Evolutionary conservation across 495 filamentous ascomycete species (phyloP).

Genomic region (Aspergillus asperescens): DNA sequence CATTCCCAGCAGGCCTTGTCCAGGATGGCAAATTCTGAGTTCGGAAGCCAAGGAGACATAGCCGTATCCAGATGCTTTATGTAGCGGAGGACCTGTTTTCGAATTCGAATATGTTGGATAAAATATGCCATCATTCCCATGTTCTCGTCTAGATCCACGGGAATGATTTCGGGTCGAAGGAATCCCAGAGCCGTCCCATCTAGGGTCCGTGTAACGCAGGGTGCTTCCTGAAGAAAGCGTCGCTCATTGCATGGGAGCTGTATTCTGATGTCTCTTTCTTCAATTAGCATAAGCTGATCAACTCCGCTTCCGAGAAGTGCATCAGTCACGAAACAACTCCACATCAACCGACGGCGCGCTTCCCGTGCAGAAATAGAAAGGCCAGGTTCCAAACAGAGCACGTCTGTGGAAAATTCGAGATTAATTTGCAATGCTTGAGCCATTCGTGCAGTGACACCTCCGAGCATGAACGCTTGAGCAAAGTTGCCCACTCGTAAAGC

Average conservation of each 20-base stretch:
- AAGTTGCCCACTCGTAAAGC: constrained; percentile 32
- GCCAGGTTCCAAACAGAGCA: constrained; percentile 25
- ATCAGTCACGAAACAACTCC: constrained; percentile 38
- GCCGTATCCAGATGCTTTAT: constrained; percentile 31
- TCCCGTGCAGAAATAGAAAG: constrained; percentile 25
- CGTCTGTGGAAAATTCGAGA: constrained; percentile 31
- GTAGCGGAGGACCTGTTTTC: constrained; percentile 28
- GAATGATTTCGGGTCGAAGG: constrained; percentile 16
- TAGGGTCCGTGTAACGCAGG: constrained; percentile 27
- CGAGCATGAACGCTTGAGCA: constrained; percentile 35
- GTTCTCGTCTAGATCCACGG: constrained; percentile 15
- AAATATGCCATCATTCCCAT: constrained; percentile 34
- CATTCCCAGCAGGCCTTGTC: constrained; percentile 25
- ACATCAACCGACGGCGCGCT: constrained; percentile 33
- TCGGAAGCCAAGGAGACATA: constrained; percentile 26
- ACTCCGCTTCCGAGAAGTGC: constrained; percentile 33
- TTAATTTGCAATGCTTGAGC: constrained; percentile 36
- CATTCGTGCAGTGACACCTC: constrained; percentile 34
- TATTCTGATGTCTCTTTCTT: constrained; percentile 35
- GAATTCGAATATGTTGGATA: constrained; percentile 28
- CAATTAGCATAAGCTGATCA: constrained; percentile 29
- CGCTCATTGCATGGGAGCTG: constrained; percentile 33
- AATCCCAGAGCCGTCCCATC: constrained; percentile 24
- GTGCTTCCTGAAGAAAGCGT: constrained; percentile 25
- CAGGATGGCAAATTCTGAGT: constrained; percentile 26